Percentiles rank a stretch among this genome's conserved stretches.
phyloP scores from a whole-genome alignment of 2,329 filamentous ascomycete genomes.

The Cladosporium oxysporum region DNA sequence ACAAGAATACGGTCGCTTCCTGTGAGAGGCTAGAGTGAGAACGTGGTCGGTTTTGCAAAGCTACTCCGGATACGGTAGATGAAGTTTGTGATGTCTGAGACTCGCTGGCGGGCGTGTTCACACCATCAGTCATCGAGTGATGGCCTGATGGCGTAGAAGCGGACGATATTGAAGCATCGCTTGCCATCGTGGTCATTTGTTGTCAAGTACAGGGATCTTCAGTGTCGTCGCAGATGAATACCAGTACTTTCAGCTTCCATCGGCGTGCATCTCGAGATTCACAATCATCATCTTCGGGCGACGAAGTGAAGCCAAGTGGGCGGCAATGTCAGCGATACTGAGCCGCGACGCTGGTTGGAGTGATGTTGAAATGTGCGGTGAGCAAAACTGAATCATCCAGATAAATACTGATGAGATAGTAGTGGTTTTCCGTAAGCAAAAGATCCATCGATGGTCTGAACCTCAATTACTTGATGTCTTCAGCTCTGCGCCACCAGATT shows the following conservation, averaged over 20 bases:
- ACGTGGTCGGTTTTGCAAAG: not conserved
- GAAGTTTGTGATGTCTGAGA: slow-evolving; percentile 3
- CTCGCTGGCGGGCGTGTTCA: not conserved
- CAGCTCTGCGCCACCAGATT: not conserved
- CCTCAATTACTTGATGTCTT: not conserved
- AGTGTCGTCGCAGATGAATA: not conserved
- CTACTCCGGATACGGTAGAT: not conserved
- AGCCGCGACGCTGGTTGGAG: not conserved
- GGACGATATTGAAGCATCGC: not conserved
- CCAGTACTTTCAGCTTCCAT: not conserved
- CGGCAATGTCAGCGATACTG: not conserved
- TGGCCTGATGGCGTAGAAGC: not conserved
- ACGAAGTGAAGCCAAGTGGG: not conserved
- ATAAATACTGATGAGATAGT: not conserved
- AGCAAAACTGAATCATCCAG: not conserved
- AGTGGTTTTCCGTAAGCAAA: not conserved
- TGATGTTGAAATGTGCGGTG: not conserved
- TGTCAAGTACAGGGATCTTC: not conserved
- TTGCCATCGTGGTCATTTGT: not conserved
- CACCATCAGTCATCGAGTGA: not conserved
- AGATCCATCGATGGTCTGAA: not conserved
- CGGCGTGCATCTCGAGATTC: not conserved
- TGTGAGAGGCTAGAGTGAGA: not conserved
- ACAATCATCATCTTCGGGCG: not conserved
- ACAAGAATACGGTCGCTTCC: slow-evolving; percentile 10